These are phyloP conservation scores for Penicillium subrubescens DNA, from an alignment of 495 filamentous ascomycete genomes.

Conservation along the genomic window DNA sequence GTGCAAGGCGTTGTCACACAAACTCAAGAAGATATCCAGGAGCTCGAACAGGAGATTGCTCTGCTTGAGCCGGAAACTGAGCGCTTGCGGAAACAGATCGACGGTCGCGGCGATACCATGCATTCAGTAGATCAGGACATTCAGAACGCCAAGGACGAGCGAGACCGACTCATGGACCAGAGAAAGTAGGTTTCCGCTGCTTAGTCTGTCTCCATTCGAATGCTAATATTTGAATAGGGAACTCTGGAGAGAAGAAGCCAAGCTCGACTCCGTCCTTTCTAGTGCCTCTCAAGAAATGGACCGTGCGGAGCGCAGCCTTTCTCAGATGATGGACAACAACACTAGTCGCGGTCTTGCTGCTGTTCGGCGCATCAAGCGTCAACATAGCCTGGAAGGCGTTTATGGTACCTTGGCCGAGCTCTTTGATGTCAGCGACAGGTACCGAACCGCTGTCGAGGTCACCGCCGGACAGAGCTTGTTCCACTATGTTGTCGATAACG, in stretches of 20 bases:
- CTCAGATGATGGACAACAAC: conserved; percentile 84
- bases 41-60: conserved; percentile 69
- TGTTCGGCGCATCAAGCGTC: conserved; percentile 75
- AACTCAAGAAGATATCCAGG: conserved; percentile 80
- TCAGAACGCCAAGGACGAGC: conserved; percentile 74
- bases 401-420: conserved; percentile 93
- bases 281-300: conserved; percentile 75
- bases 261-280: conserved; percentile 72
- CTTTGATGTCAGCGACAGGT: conserved; percentile 79
- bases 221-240: conserved; percentile 46
- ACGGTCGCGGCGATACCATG: conserved; percentile 74
- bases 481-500: conserved; percentile 94
- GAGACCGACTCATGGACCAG: conserved; percentile 81
- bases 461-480: conserved; percentile 92
- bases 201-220: background rate
- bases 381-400: conserved; percentile 78
- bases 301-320: conserved; percentile 72
- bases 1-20: conserved; percentile 81
- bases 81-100: conserved; percentile 69
- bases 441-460: conserved; percentile 87
- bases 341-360: conserved; percentile 81
- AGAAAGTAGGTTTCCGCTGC: conserved; percentile 59
- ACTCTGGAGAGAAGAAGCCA: conserved; percentile 88
- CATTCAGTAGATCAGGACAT: conserved; percentile 71
- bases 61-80: conserved; percentile 72